Evolutionary conservation across 176 grass and related monocot species (phyloP), one percentile per base, ranked within the genome.

Genomic region (Oryza coarctata): DNA sequence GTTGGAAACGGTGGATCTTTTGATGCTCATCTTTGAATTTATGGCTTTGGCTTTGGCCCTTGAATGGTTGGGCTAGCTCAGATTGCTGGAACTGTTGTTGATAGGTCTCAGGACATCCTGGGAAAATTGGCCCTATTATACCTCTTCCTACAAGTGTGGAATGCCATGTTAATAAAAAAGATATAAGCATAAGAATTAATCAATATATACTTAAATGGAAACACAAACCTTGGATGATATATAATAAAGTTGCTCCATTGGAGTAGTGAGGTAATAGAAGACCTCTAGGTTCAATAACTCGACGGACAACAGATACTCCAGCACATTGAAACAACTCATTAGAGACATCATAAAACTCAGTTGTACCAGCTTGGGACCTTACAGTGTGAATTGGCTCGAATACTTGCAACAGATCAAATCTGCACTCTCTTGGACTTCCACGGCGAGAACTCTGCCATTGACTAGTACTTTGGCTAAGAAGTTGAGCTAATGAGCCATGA

Each of bases 41-140:
- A 30, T 79, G 49, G 22, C 32, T 76, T 79, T 86, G 80, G 58
- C 80, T 71, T 83, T 83, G 74, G 6, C 55, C 64, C 62, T 45
- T 2, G 23, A 11, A 18, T 15, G 3, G 38, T 25, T 32, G 68
- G 22, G 64, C 44, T 4, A 65, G 70, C 25, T 45, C 9, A 22
- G 39, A 43, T 70, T 89, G 68, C 70, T 83, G 80, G 38, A 71
- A 67, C 12, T 83, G 44, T 31, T 77, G 85, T 32, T 91, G 89
- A 29, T 76, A 87, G 1, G 89, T 87, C 73, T 81, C 71, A 1
- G 71, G 81, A 39, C 89, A 91, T 13, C 80, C 89, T 7, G 81
- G 76, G 35, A 84, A 71, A 62, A 40, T 63, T 0, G 11, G 74
- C 57, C 80, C 89, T 26, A 7, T 65, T n/a, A 80, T 26, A 15